These are phyloP conservation scores for Xanthoconium separans DNA, from an alignment of 1,284 basidiomycete genomes.

Conservation along the genomic window DNA sequence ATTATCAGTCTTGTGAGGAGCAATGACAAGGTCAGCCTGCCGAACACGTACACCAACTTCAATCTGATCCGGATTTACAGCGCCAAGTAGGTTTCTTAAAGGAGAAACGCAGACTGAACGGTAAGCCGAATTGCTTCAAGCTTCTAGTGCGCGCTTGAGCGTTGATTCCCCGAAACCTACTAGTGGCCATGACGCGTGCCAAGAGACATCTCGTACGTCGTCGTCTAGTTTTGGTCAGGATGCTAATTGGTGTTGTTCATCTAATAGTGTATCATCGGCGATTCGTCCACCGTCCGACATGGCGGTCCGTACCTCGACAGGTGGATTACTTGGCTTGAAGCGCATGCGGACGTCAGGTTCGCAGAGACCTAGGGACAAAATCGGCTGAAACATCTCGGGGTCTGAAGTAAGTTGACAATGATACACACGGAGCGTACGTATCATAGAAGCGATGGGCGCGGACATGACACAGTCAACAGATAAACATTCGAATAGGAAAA, in stretches of 20 bases:
- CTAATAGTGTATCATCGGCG: conserved; percentile 81
- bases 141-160: background rate
- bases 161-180: background rate
- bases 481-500: no score
- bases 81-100: conserved; percentile 91
- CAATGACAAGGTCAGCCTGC: conserved; percentile 63
- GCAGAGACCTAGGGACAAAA: conserved; percentile 44
- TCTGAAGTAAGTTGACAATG: background rate
- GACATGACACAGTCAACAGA: background rate
- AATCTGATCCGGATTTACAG: conserved; percentile 34
- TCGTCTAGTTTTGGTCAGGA: background rate
- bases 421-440: conserved; percentile 1
- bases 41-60: conserved; percentile 30
- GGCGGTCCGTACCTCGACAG: conserved; percentile 81
- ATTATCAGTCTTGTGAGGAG: conserved; percentile 88
- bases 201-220: conserved; percentile 76
- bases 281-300: conserved; percentile 84
- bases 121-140: conserved; percentile 37
- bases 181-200: conserved; percentile 93
- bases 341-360: conserved; percentile 85
- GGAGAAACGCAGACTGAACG: conserved; percentile 88
- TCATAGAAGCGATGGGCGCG: conserved; percentile 5
- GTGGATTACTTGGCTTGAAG: conserved; percentile 91
- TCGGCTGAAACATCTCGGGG: background rate
- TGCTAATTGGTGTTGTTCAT: background rate